These are phyloP conservation scores for Butyriboletus loyo DNA, from an alignment of 768 basidiomycete genomes.

Conservation along the genomic window DNA sequence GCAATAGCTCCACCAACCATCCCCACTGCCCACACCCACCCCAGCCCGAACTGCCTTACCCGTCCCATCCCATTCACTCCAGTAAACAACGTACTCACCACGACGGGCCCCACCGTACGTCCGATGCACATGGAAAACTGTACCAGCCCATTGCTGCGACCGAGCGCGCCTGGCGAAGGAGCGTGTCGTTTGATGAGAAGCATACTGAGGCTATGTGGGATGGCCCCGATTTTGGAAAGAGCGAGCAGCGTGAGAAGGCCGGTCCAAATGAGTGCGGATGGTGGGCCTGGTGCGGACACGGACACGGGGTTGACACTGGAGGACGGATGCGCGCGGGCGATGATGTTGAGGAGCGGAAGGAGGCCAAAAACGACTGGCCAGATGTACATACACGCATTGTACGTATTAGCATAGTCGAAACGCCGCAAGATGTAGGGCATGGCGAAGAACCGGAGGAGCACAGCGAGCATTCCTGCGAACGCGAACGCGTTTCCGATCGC, in stretches of 20 bases:
- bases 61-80: slow-evolving; percentile 12
- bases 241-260: slow-evolving; percentile 43
- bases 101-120: slow-evolving; percentile 51
- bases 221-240: slow-evolving; percentile 27
- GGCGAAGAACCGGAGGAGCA: slow-evolving; percentile 46
- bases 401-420: slow-evolving; percentile 46
- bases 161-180: slow-evolving; percentile 29
- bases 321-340: slow-evolving; percentile 35
- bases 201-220: slow-evolving; percentile 48
- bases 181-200: slow-evolving; percentile 53
- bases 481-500: slow-evolving; percentile 58
- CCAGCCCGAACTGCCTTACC: slow-evolving; percentile 1
- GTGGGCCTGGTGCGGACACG: slow-evolving; percentile 14
- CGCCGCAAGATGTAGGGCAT: slow-evolving; percentile 52
- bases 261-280: slow-evolving; percentile 41
- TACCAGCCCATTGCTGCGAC: slow-evolving; percentile 59
- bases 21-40: slow-evolving; percentile 15
- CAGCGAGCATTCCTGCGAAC: slow-evolving; percentile 46
- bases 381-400: slow-evolving; percentile 48
- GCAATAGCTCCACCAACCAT: slow-evolving; percentile 10
- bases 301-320: not conserved
- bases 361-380: slow-evolving; percentile 52
- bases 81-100: slow-evolving; percentile 38
- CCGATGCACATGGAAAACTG: slow-evolving; percentile 55
- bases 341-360: slow-evolving; percentile 49